phyloP scores from a whole-genome alignment of 352 stramenopile species.

The Achlya hypogyna region DNA sequence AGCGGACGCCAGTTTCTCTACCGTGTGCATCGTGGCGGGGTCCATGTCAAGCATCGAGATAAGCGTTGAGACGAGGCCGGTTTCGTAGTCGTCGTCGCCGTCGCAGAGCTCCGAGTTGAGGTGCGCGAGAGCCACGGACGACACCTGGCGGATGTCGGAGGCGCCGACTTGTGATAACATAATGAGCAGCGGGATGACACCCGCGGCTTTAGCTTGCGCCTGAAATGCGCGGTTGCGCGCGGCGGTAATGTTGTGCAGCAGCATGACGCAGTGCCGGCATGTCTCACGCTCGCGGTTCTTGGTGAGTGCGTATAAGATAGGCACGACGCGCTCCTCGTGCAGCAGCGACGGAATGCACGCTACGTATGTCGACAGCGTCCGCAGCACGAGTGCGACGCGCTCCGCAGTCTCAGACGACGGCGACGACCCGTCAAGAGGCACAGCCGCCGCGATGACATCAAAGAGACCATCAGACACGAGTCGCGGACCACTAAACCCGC shows the following conservation, averaged over 20 bases:
- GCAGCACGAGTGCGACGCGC: slow-evolving; percentile 52
- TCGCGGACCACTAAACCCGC: slow-evolving; percentile 30
- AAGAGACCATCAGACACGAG: slow-evolving; percentile 51
- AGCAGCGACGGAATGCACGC: slow-evolving; percentile 43
- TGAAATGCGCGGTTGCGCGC: slow-evolving; percentile 33
- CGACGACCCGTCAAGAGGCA: slow-evolving; percentile 21
- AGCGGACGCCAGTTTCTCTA: slow-evolving; percentile 47
- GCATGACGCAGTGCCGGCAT: slow-evolving; percentile 48
- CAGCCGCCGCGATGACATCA: slow-evolving; percentile 41
- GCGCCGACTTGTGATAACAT: slow-evolving; percentile 37
- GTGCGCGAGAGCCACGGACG: slow-evolving; percentile 55
- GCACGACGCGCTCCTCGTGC: slow-evolving; percentile 41
- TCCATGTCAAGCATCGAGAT: slow-evolving; percentile 73
- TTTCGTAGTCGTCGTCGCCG: slow-evolving; percentile 28
- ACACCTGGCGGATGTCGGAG: slow-evolving; percentile 49
- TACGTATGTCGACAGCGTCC: slow-evolving; percentile 42
- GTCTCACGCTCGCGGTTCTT: slow-evolving; percentile 29
- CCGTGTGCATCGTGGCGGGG: slow-evolving; percentile 46
- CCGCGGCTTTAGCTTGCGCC: slow-evolving; percentile 36
- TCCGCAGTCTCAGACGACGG: slow-evolving; percentile 32
- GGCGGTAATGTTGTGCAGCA: slow-evolving; percentile 64
- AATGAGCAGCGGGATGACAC: slow-evolving; percentile 52
- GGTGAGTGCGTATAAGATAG: slow-evolving; percentile 37
- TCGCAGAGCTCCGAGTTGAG: slow-evolving; percentile 34
- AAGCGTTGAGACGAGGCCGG: slow-evolving; percentile 52